Evolutionary conservation across 257 asterid species (phyloP).

Genomic region (Jacaranda mimosifolia): DNA sequence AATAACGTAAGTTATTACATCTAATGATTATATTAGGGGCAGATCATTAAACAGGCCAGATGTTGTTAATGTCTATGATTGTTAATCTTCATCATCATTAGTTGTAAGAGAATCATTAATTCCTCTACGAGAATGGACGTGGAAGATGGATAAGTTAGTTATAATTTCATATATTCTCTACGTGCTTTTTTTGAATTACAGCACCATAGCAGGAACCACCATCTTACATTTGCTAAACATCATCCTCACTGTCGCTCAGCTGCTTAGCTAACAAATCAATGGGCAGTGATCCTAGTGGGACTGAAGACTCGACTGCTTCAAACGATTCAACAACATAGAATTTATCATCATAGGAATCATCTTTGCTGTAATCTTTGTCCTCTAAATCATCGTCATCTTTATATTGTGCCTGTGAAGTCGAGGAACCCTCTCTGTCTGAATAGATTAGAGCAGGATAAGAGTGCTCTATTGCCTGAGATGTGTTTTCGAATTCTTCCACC

Average conservation of each 20-base stretch:
- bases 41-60: too few species aligned
- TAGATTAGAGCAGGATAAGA: constrained; percentile 73
- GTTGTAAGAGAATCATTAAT: background rate
- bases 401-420: constrained; percentile 13
- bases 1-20: too few species aligned
- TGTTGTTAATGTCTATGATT: background rate
- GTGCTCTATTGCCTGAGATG: constrained; percentile 72
- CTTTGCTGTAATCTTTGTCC: constrained; percentile 38
- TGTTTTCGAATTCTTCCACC: constrained; percentile 79
- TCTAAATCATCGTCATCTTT: constrained; percentile 39
- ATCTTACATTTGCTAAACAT: background rate
- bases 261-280: constrained; percentile 64
- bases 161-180: too few species aligned
- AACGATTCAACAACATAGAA: constrained; percentile 46
- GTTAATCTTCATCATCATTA: background rate
- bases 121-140: background rate
- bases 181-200: background rate
- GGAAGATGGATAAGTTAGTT: too few species aligned
- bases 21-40: background rate
- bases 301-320: constrained; percentile 52
- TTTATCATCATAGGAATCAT: constrained; percentile 42
- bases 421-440: constrained; percentile 35
- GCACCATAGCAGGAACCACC: background rate
- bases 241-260: constrained; percentile 53
- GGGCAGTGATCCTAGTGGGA: constrained; percentile 81